Base-by-base conservation (phyloP, 805 yeast genomes). In the Lipomyces mesembrius region DNA sequence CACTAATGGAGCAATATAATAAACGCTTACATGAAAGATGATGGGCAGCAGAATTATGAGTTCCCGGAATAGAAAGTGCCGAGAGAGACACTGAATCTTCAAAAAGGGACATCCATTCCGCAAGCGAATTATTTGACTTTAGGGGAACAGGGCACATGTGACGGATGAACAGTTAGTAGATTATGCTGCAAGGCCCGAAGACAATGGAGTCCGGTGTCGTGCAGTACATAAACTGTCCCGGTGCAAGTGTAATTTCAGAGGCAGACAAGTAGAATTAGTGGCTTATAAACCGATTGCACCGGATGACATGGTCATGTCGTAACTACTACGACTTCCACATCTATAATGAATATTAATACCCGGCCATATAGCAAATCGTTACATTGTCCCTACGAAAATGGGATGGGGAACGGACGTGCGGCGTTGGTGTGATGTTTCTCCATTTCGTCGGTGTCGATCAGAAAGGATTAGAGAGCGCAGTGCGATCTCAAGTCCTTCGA, bases 21-120 rank as follows among this genome's bases (percentile, higher is more conserved):
- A 52, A 27, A 22, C 46, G 61, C 71, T 6, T 56, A 66, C 71
- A 71, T 1, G 93, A 88, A 7, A 83, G 79, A 75, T 88, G 87
- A 72, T 84, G 86, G 5, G 94, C 94, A 14, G 89, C 91, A 54
- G 91, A 83, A 75, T 90, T 89, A 79, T 90, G 95, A n/a, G 94
- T 89, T n/a, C 95, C 95, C 9, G 94, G 92, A 61, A 90, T 80
- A 0, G 93, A 80, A 61, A 90, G 80, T 64, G 82, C 78, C 2
- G 88, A 81, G 46, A 90, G 68, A 53, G 74, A 74, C 25, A 83
- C 79, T 75, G 85, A 80, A 74, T 88, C 90, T 62, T 79, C 77
- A 65, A 88, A 74, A 11, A 82, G 81, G 43, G 77, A 75, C 80
- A 87, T 77, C 95, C 94, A 89, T 37, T 74, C 66, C 56, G 37